Conservation (phyloP, 2,329 filamentous ascomycete genomes). For the Pyrenochaeta sp. region DNA sequence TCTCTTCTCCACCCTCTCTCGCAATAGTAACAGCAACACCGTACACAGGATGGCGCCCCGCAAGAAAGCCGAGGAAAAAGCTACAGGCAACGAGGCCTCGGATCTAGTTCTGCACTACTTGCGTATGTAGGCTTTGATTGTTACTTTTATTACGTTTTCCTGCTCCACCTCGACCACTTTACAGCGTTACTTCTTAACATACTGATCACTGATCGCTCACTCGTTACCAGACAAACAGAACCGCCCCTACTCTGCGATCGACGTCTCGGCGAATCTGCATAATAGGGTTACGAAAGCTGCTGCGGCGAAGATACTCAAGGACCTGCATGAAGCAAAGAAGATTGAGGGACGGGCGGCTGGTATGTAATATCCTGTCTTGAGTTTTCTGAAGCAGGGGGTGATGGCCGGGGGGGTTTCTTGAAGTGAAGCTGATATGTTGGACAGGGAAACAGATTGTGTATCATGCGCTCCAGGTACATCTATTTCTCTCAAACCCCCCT, state of each 20-base stretch:
- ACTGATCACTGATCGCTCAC: slow-evolving; percentile 14
- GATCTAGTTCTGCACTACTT: slow-evolving; percentile 60
- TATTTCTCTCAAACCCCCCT: neutral
- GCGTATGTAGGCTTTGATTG: slow-evolving; percentile 48
- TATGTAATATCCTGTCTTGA: slow-evolving; percentile 29
- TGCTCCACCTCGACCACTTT: too few species aligned
- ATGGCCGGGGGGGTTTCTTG: too few species aligned
- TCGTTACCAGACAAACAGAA: slow-evolving; percentile 60
- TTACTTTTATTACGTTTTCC: neutral
- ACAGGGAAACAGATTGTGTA: slow-evolving; percentile 69
- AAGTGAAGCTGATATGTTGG: slow-evolving; percentile 9
- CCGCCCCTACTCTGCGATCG: slow-evolving; percentile 64
- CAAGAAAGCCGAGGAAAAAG: slow-evolving; percentile 48
- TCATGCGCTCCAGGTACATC: slow-evolving; percentile 58
- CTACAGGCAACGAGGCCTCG: slow-evolving; percentile 45
- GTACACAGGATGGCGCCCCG: slow-evolving; percentile 41
- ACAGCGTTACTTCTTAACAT: too few species aligned
- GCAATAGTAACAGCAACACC: neutral
- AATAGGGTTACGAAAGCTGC: slow-evolving; percentile 68
- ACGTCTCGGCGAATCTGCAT: slow-evolving; percentile 68
- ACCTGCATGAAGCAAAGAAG: slow-evolving; percentile 66
- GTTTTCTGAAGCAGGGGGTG: neutral
- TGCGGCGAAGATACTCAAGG: slow-evolving; percentile 67
- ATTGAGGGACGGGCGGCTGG: slow-evolving; percentile 65
- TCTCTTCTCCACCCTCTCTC: neutral